These are phyloP conservation scores for Paramecium pentaurelia DNA, from an alignment of 73 alveolate genomes.

Conservation along the genomic window DNA sequence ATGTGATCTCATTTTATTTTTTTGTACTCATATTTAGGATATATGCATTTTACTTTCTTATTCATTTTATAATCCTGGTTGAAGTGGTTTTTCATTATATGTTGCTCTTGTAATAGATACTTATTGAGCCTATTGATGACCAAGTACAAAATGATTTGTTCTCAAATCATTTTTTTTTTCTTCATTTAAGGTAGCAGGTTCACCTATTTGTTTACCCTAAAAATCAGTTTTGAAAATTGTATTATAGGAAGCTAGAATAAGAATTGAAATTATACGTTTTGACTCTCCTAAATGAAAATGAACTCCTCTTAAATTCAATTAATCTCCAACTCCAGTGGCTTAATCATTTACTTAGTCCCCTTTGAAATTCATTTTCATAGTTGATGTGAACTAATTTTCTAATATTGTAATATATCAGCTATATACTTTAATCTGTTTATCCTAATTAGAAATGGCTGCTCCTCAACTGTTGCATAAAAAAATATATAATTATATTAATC, in stretches of 20 bases:
- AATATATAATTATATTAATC: not conserved
- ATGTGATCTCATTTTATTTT: slow-evolving; percentile 63
- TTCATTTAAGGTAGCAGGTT: slow-evolving; percentile 36
- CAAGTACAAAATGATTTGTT: slow-evolving; percentile 58
- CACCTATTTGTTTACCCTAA: slow-evolving; percentile 9
- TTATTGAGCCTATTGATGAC: slow-evolving; percentile 42
- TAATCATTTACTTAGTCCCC: not conserved
- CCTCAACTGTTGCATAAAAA: slow-evolving; percentile 26
- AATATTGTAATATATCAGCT: not conserved
- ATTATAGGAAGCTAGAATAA: not conserved
- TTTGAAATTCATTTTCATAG: slow-evolving; percentile 40
- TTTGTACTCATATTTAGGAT: slow-evolving; percentile 16
- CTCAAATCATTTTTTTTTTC: slow-evolving; percentile 51
- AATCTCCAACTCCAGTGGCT: slow-evolving; percentile 13
- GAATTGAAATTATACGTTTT: not conserved
- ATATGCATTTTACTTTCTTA: not conserved
- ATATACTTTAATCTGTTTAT: not conserved
- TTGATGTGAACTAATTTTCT: slow-evolving; percentile 29
- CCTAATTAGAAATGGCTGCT: slow-evolving; percentile 23
- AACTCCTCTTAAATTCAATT: slow-evolving; percentile 24
- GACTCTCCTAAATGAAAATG: slow-evolving; percentile 43
- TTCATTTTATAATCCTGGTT: slow-evolving; percentile 50
- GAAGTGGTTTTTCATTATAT: slow-evolving; percentile 46
- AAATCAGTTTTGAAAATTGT: not conserved
- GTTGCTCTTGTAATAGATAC: slow-evolving; percentile 39